A percentile compares a stretch with the other conserved stretches of the same genome.
These are phyloP conservation scores for Pythium phragmiticola DNA, from an alignment of 352 stramenopile genomes.

Conservation along the genomic window DNA sequence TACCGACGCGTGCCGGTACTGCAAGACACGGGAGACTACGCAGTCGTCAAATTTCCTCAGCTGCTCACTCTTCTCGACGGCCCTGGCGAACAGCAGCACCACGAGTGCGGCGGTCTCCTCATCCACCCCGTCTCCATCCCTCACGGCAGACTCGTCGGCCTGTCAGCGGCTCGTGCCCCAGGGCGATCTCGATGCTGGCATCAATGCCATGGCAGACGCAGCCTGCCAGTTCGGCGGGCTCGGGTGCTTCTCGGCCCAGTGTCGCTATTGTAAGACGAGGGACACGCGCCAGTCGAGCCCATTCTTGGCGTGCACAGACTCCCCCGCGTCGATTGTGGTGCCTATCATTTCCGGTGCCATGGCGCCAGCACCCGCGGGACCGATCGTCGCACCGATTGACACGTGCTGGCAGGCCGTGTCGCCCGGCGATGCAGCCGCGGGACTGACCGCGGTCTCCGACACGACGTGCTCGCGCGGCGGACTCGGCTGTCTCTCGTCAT, in stretches of 20 bases:
- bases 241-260: slow-evolving; percentile 32
- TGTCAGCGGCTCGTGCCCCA: slow-evolving; percentile 8
- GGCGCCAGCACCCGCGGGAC: background rate
- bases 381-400: background rate
- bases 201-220: slow-evolving; percentile 15
- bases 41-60: slow-evolving; percentile 12
- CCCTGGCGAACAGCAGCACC: too few relatives aligned
- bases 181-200: slow-evolving; percentile 13
- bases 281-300: slow-evolving; percentile 23
- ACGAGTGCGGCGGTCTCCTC: too few relatives aligned
- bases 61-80: slow-evolving; percentile 6
- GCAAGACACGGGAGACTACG: slow-evolving; percentile 22
- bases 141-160: background rate
- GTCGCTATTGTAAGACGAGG: slow-evolving; percentile 34
- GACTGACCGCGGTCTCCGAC: slow-evolving; percentile 11
- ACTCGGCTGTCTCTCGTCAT: slow-evolving; percentile 21
- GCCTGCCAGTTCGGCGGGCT: slow-evolving; percentile 18
- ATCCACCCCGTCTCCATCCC: background rate
- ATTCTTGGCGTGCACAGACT: slow-evolving; percentile 12
- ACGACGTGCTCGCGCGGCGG: slow-evolving; percentile 14
- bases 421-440: slow-evolving; percentile 9
- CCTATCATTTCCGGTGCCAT: background rate
- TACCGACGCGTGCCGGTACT: slow-evolving; percentile 24
- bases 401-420: slow-evolving; percentile 22
- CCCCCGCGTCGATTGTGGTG: background rate